These are phyloP conservation scores for Wickerhamiella australiensis DNA, from an alignment of 805 yeast genomes.

Conservation along the genomic window DNA sequence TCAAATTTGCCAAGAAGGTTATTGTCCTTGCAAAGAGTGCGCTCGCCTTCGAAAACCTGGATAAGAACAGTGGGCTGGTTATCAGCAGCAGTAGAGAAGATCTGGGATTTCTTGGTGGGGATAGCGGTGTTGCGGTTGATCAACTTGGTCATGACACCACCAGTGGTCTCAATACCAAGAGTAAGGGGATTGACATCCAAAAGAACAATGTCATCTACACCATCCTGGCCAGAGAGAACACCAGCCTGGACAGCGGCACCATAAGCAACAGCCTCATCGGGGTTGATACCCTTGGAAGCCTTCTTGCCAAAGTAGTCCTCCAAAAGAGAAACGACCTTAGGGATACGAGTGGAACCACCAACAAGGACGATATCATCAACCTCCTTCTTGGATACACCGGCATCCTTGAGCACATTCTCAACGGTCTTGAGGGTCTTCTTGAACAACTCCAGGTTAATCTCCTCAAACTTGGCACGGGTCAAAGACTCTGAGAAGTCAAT, in stretches of 20 bases:
- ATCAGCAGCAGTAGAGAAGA: constrained; percentile 90
- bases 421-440: constrained; percentile 93
- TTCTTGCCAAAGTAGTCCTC: constrained; percentile 86
- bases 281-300: constrained; percentile 94
- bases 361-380: constrained; percentile 91
- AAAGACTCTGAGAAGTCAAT: constrained; percentile 89
- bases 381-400: constrained; percentile 75
- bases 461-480: constrained; percentile 97
- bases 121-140: constrained; percentile 91
- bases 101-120: constrained; percentile 91
- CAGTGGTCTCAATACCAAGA: constrained; percentile 91
- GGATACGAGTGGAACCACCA: constrained; percentile 99
- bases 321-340: constrained; percentile 89
- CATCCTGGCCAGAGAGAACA: constrained; percentile 89
- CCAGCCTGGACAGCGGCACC: constrained; percentile 99
- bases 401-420: constrained; percentile 87
- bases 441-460: constrained; percentile 82
- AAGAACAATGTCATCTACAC: constrained; percentile 78
- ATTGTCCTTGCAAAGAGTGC: constrained; percentile 89
- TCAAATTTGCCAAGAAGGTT: constrained; percentile 80
- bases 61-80: constrained; percentile 92
- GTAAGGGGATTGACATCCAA: constrained; percentile 92
- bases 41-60: constrained; percentile 93
- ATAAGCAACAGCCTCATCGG: constrained; percentile 98
- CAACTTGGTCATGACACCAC: constrained; percentile 94